A percentile compares a stretch with the other conserved stretches of the same genome.
These are phyloP conservation scores for Ganoderma lingzhi DNA, from an alignment of 1,284 basidiomycete genomes.

Conservation along the genomic window DNA sequence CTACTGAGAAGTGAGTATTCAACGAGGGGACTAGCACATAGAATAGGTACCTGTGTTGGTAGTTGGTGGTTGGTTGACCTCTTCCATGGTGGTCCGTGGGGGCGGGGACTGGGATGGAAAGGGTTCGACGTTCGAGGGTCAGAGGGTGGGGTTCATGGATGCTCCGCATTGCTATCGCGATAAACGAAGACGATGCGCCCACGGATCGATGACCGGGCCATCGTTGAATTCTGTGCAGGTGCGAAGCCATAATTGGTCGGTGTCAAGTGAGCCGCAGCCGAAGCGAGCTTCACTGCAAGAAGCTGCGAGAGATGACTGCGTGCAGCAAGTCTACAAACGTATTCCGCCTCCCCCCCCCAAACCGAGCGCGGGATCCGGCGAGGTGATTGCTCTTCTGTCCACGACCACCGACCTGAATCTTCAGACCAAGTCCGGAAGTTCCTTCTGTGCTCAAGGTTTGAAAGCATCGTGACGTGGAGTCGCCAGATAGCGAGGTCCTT, in stretches of 20 bases:
- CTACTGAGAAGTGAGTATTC: background rate
- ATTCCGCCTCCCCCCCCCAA: background rate
- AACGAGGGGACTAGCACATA: background rate
- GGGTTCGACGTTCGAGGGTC: background rate
- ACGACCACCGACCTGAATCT: too few species aligned
- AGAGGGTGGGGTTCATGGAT: background rate
- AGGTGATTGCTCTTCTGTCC: too few species aligned
- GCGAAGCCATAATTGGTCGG: background rate
- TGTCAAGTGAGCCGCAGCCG: background rate
- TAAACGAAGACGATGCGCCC: background rate
- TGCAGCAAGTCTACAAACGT: background rate
- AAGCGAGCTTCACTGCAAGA: background rate
- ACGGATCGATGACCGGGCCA: background rate
- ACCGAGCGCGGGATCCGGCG: background rate
- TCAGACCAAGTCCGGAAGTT: background rate
- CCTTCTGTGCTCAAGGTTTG: background rate
- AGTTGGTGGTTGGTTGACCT: background rate
- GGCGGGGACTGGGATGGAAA: background rate
- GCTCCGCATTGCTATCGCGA: background rate
- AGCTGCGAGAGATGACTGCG: background rate
- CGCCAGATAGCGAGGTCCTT: background rate
- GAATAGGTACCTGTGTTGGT: background rate
- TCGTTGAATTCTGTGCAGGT: background rate
- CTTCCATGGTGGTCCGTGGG: background rate
- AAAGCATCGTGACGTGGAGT: background rate